Conservation (phyloP, 805 yeast genomes). For the Scheffersomyces stipitis region DNA sequence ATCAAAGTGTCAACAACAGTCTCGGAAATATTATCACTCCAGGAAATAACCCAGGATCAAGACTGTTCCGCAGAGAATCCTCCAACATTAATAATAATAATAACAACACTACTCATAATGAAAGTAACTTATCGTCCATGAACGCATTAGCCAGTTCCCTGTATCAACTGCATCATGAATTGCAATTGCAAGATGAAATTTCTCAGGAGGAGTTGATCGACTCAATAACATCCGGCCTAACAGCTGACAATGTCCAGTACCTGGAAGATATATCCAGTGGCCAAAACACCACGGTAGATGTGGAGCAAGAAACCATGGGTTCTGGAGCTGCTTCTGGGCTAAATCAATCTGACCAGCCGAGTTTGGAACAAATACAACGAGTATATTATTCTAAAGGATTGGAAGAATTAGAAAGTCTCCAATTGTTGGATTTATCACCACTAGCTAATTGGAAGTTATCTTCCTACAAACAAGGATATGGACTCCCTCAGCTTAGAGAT, state of each 20-base stretch:
- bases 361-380: conserved; percentile 40
- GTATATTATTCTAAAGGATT: conserved; percentile 47
- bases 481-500: conserved; percentile 69
- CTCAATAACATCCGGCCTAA: conserved; percentile 18
- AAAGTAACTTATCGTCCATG: neutral
- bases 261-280: conserved; percentile 1
- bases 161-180: conserved; percentile 24
- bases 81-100: neutral
- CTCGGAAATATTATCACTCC: too few species aligned
- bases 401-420: conserved; percentile 54
- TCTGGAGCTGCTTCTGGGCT: conserved; percentile 8
- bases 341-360: conserved; percentile 27
- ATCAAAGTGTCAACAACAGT: too few species aligned
- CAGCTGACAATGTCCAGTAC: conserved; percentile 3
- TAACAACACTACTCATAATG: neutral
- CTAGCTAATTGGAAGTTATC: conserved; percentile 85
- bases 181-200: conserved; percentile 28
- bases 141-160: conserved; percentile 8
- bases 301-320: conserved; percentile 1
- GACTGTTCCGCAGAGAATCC: too few species aligned
- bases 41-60: too few species aligned
- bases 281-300: neutral
- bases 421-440: conserved; percentile 72
- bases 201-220: conserved; percentile 30
- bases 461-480: conserved; percentile 70